Base-by-base conservation (phyloP, 306 rosid species). In the Rosa rugosa region DNA sequence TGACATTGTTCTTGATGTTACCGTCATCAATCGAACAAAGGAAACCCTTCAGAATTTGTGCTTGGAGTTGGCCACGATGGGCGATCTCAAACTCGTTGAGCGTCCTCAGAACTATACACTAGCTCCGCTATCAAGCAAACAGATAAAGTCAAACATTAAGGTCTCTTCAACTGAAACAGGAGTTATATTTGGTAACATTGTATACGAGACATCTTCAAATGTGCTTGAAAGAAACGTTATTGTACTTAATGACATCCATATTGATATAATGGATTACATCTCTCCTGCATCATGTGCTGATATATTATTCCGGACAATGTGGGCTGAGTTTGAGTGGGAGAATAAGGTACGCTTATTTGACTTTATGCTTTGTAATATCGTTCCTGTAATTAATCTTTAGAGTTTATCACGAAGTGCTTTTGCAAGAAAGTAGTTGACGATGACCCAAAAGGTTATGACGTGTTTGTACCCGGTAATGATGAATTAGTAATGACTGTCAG, bases 281-380 rank as follows among this genome's bases (percentile, higher is more conserved):
- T 93, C 98, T 82, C 98, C 99, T 72, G 97, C 99, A 63, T 88
- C 90, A 63, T 95, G 99, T 73, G 86, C 97, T 79, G 99, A 95
- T 75, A 90, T 85, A 75, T 90, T 95, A 81, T 95, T 95, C 70
- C 87, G 99, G 86, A 89, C 97, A 41, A 95, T 95, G 99, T 95
- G 99, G 99, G 99, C 99, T 59, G 99, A 95, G 72, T 95, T 95
- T 83, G 99, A 95, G 79, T 95, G 99, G 99, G 99, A 95, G 82
- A 95, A 95, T 86, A 95, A 95, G 98, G 99, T 95, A 91, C 11
- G 41, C 31, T 54, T 31, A 34, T 73, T 42, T 40, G 42, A 38
- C 27, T 4, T 63, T 46, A 63, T 38, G 6, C 25, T 59, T 80
- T 54, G 27, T 27, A 36, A 22, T 53, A 77, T 40, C 45, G 47